Evolutionary conservation across 2,329 filamentous ascomycete species (phyloP).

Genomic region (Xylariaceae sp.): DNA sequence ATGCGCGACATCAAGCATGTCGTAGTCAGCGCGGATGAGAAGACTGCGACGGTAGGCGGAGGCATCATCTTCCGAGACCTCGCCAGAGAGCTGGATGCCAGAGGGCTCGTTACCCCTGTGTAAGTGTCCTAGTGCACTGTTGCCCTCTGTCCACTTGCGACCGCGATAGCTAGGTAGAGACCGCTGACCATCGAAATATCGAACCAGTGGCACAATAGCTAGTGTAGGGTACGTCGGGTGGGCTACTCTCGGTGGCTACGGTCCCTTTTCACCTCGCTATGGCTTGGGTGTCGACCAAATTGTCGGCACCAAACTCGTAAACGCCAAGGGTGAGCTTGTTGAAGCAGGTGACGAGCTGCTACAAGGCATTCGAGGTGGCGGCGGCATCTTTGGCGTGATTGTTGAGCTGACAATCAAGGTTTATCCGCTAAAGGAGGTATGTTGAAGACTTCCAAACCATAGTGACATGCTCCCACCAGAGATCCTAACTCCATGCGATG

Average conservation of each 20-base stretch:
- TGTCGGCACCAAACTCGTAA: slow-evolving; percentile 35
- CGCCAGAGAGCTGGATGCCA: slow-evolving; percentile 24
- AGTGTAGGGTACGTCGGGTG: slow-evolving; percentile 34
- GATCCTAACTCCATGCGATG: not conserved
- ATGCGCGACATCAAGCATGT: slow-evolving; percentile 35
- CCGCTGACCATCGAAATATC: not conserved
- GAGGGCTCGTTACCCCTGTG: slow-evolving; percentile 30
- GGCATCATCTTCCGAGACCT: slow-evolving; percentile 33
- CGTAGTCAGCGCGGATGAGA: slow-evolving; percentile 24
- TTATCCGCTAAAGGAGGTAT: slow-evolving; percentile 33
- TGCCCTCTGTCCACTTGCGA: not conserved
- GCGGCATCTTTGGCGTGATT: slow-evolving; percentile 37
- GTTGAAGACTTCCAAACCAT: not conserved
- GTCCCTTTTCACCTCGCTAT: slow-evolving; percentile 28
- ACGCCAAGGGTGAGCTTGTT: slow-evolving; percentile 34
- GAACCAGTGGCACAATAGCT: slow-evolving; percentile 20
- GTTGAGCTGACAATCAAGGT: slow-evolving; percentile 38
- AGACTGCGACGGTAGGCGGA: slow-evolving; percentile 34
- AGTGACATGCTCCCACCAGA: not conserved
- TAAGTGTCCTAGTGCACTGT: slow-evolving; percentile 9
- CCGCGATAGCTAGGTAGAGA: no score
- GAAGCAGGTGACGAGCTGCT: slow-evolving; percentile 36
- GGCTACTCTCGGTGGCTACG: slow-evolving; percentile 35
- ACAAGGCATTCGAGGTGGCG: slow-evolving; percentile 37
- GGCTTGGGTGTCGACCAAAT: slow-evolving; percentile 37